Evolutionary conservation across 2,329 filamentous ascomycete species (phyloP).

Genomic region (Sclerotinia minor): DNA sequence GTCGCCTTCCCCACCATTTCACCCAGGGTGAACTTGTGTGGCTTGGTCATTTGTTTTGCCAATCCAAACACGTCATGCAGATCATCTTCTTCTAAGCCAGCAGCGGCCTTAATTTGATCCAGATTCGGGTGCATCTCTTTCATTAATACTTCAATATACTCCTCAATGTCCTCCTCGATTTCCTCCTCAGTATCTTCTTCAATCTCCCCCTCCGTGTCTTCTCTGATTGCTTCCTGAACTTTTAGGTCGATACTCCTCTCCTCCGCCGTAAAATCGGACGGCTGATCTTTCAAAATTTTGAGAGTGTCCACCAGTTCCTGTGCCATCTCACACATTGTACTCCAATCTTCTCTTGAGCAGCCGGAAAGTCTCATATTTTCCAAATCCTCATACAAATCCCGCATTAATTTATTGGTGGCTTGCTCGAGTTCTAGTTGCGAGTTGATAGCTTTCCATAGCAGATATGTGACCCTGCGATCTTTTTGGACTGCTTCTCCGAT

Average conservation of each 20-base stretch:
- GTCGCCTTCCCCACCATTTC: no score
- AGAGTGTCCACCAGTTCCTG: not conserved
- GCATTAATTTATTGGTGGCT: not conserved
- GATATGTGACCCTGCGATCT: not conserved
- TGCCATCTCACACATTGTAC: not conserved
- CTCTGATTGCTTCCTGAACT: not conserved
- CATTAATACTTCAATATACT: not conserved
- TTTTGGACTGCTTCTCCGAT: not conserved
- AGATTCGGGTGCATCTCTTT: conserved; percentile 8
- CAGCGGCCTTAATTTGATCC: not conserved
- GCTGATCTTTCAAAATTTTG: not conserved
- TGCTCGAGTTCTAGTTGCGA: conserved; percentile 13
- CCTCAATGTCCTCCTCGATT: not conserved
- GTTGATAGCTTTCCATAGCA: not conserved
- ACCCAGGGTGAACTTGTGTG: no score
- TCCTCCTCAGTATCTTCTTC: no score
- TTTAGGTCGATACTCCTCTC: not conserved
- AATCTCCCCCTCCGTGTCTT: not conserved
- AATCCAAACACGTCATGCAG: not conserved
- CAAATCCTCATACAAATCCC: not conserved
- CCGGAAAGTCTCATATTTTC: not conserved
- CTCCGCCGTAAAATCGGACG: not conserved
- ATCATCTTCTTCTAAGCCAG: not conserved
- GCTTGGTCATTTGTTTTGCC: not conserved
- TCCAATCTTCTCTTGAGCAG: not conserved